Conservation (phyloP, 2,329 filamentous ascomycete genomes). For the Hypoxylon sp. region DNA sequence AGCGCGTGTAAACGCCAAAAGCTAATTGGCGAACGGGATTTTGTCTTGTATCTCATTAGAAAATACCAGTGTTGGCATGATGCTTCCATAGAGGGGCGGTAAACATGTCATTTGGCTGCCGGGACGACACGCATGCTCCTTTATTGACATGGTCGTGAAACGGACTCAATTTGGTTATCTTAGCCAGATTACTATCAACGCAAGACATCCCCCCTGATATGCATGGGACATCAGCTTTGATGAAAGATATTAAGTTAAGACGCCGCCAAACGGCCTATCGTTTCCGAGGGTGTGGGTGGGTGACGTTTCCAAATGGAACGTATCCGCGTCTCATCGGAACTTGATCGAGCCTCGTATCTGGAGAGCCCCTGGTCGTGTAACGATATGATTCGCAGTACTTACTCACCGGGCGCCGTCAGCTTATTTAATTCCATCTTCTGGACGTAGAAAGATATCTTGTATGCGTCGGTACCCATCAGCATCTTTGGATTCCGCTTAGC, state of each 20-base stretch:
- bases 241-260: not conserved
- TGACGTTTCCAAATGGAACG: constrained; percentile 11
- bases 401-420: constrained; percentile 18
- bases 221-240: not conserved
- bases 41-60: not conserved
- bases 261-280: not conserved
- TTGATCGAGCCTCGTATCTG: constrained; percentile 24
- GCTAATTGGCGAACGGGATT: not conserved
- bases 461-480: constrained; percentile 26
- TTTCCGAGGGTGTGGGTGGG: constrained; percentile 4
- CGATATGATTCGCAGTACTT: constrained; percentile 35
- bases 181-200: not conserved
- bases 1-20: not conserved
- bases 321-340: constrained; percentile 19
- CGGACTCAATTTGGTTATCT: not conserved
- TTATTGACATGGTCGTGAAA: not conserved
- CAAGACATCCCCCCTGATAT: too few relatives aligned
- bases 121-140: not conserved
- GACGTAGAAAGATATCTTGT: not conserved
- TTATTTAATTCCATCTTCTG: constrained; percentile 18
- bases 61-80: not conserved
- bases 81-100: not conserved
- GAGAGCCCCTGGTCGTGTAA: constrained; percentile 27
- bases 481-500: not conserved
- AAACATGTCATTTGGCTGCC: not conserved